Evolutionary conservation across 2,329 filamentous ascomycete genomes (phyloP), one percentile per base, ranked within the genome.

Genomic region (Sporothrix brasiliensis): DNA sequence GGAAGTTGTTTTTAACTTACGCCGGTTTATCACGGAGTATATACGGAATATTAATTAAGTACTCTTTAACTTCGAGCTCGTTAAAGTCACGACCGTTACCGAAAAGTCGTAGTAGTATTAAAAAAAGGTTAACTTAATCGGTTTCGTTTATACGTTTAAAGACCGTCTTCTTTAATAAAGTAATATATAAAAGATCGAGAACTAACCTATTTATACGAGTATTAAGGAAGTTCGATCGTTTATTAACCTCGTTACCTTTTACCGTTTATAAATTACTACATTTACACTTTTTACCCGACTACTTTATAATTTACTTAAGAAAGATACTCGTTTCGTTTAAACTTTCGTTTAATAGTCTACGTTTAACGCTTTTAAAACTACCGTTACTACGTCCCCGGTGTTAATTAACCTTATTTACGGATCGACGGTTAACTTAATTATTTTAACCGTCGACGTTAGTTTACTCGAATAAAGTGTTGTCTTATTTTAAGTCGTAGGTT

Each of bases 71-170:
- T 44, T 44, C 39, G 39, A 44, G 7, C 39, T 44, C 2, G 39
- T 5, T 13, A 5, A 5, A 10, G 39, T 5, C 39, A 65, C 44
- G 4, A 10, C 21, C 1, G n/a, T 9, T 1, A 21, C 27, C 11
- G 27, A 65, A 13, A 65, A 65, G n/a, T 65, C 60, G 0, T 30
- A 65, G 30, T 50, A 30, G 21, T 65, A 10, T 13, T 16, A 65
- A 30, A 13, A 65, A 13, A 49, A 14, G 9, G 21, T 50, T 5
- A n/a, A 49, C 41, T 19, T 65, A 27, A 6, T 65, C 30, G 21
- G 21, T 3, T 65, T 49, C 21, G 2, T 27, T 3, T 49, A 24
- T 30, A 14, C 41, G 10, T 9, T 9, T 19, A 11, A 65, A 3
- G 41, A n/a, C 1, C 41, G 60, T 2, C 7, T 30, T 4, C 9